These are phyloP conservation scores for Phytophthora multivora DNA, from an alignment of 352 stramenopile genomes.

Conservation along the genomic window DNA sequence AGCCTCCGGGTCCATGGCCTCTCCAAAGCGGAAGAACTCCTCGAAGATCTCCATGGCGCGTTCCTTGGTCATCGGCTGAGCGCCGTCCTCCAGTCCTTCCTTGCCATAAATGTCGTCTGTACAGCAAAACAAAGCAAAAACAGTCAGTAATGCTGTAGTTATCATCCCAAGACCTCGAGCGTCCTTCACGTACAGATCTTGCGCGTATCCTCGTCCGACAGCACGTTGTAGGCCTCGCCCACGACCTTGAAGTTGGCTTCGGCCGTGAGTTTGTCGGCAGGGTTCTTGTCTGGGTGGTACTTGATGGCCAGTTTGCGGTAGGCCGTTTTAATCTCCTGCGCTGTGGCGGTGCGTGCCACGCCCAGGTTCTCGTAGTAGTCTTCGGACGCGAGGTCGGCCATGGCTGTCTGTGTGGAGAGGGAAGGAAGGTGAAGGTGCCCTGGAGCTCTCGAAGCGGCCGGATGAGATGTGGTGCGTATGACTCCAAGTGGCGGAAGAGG, in stretches of 20 bases:
- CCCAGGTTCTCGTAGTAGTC: slow-evolving; percentile 91
- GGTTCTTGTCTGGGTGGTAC: slow-evolving; percentile 94
- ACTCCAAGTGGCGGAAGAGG: slow-evolving; percentile 21
- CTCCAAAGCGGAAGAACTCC: slow-evolving; percentile 86
- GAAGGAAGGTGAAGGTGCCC: slow-evolving; percentile 1
- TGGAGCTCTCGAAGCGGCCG: slow-evolving; percentile 1
- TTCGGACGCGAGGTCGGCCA: slow-evolving; percentile 62
- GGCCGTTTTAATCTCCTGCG: slow-evolving; percentile 86
- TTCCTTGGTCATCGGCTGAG: slow-evolving; percentile 85
- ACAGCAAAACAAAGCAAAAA: slow-evolving; percentile 15
- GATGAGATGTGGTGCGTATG: slow-evolving; percentile 10
- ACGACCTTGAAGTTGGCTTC: slow-evolving; percentile 95
- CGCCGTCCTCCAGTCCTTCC: slow-evolving; percentile 86
- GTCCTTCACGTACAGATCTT: slow-evolving; percentile 77
- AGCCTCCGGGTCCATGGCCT: slow-evolving; percentile 84
- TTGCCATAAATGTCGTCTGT: slow-evolving; percentile 94
- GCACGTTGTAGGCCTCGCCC: slow-evolving; percentile 93
- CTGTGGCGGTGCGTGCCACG: slow-evolving; percentile 62
- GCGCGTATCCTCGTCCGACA: slow-evolving; percentile 91
- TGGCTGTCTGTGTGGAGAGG: slow-evolving; percentile 6
- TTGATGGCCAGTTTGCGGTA: slow-evolving; percentile 94
- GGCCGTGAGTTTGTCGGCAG: slow-evolving; percentile 75
- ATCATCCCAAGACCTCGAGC: no score
- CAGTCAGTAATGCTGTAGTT: slow-evolving; percentile 3
- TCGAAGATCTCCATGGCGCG: slow-evolving; percentile 86